phyloP scores from a whole-genome alignment of 2,329 filamentous ascomycete species.

The Aureobasidium sp. region DNA sequence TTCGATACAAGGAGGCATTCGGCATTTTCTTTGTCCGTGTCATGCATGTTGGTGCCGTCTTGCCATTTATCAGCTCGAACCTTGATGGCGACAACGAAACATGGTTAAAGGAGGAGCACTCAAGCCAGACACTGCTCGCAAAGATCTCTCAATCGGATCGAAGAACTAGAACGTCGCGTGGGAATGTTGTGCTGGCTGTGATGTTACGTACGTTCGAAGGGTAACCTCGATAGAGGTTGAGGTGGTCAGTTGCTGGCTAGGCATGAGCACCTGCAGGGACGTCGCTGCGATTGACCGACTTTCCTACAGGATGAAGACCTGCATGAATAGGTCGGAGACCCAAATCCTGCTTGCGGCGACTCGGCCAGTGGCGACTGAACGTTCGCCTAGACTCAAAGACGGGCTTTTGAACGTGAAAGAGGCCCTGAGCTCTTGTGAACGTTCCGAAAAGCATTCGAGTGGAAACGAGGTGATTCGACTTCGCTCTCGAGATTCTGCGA shows the following conservation, averaged over 20 bases:
- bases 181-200: neutral
- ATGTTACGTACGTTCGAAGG: neutral
- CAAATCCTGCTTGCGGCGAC: neutral
- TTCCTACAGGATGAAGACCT: neutral
- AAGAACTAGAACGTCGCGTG: neutral
- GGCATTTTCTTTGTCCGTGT: no score
- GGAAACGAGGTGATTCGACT: neutral
- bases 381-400: neutral
- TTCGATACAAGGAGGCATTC: no score
- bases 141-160: neutral
- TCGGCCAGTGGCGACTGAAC: neutral
- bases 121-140: neutral
- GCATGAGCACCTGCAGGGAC: neutral
- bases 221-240: neutral
- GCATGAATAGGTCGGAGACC: neutral
- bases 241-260: neutral
- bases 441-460: neutral
- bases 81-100: no score
- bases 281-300: constrained; percentile 10
- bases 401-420: neutral
- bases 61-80: neutral
- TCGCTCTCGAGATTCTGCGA: neutral
- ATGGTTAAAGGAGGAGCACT: no score
- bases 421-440: neutral
- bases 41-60: no score